Evolutionary conservation across 192 early-diverging fungal species (phyloP), one percentile per base, ranked within the genome.

Genomic region (Podochytrium sp.): DNA sequence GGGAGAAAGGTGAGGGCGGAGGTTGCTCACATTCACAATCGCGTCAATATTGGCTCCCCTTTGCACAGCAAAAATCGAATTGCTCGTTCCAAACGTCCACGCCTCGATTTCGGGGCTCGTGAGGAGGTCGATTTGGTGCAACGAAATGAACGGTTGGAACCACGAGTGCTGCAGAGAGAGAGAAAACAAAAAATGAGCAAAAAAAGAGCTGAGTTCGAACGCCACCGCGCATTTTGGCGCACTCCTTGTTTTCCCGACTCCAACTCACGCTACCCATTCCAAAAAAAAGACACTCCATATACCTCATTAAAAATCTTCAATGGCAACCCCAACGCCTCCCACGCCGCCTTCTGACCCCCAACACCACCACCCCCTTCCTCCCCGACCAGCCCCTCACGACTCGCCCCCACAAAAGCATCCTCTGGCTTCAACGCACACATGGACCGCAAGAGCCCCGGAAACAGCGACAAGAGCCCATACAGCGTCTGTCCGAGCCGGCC

Each of bases 61-160:
- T 34, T 69, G 66, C 14, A 69, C 34, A 16, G 66, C 66, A 35
- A 69, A 69, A 69, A 69, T 69, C 1, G 50, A 55, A 55, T 69
- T 69, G 51, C 66, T 69, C 18, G 50, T 69, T 32, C 66, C 66
- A 55, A 69, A 69, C 25, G 55, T 37, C 29, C 32, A 69, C 27
- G 16, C 66, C n/a, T 52, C 16, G 12, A 69, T 41, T 29, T 69
- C 66, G 12, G 66, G 66, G 7, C 27, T 25, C 12, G 66, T 69
- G 25, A 69, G 32, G 18, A 69, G 34, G 35, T 69, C 66, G 23
- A 69, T 69, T 55, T 69, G 66, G 30, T 69, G 66, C 52, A 69
- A 69, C 0, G 66, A 69, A 37, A 69, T 69, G 47, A 38, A 69
- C 25, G 66, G 66, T 33, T 55, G 40, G 51, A 69, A 65, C 64